phyloP scores from a whole-genome alignment of 2,329 filamentous ascomycete genomes.

The Colletotrichum neosansevieriae region DNA sequence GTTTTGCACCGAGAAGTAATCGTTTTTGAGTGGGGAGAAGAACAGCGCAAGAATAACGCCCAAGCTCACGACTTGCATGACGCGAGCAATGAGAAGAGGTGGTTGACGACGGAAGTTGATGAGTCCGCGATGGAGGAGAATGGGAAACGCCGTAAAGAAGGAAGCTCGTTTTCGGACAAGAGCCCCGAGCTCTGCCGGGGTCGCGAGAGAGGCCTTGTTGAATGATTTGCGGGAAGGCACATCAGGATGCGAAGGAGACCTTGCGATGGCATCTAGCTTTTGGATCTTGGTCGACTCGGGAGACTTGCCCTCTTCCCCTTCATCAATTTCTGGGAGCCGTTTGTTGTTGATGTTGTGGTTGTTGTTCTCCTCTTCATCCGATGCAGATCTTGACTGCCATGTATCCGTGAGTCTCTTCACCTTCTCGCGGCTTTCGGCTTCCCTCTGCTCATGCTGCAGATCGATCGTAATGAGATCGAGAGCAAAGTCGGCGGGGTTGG shows the following conservation, averaged over 20 bases:
- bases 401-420: conserved; percentile 71
- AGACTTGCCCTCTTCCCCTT: conserved; percentile 45
- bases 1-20: conserved; percentile 79
- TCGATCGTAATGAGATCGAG: conserved; percentile 83
- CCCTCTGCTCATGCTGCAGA: conserved; percentile 73
- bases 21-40: conserved; percentile 77
- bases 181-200: conserved; percentile 78
- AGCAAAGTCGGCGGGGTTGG: conserved; percentile 83
- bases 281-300: background rate
- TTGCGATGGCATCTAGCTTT: background rate
- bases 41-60: conserved; percentile 74
- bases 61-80: conserved; percentile 75
- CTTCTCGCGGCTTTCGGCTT: conserved; percentile 71
- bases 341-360: conserved; percentile 43
- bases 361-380: conserved; percentile 37
- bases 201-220: conserved; percentile 64
- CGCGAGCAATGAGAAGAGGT: conserved; percentile 71
- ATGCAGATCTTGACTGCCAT: conserved; percentile 58
- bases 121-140: conserved; percentile 74
- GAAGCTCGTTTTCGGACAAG: conserved; percentile 73
- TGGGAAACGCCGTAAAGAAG: conserved; percentile 72
- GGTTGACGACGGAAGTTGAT: conserved; percentile 79
- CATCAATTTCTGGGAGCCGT: conserved; percentile 43
- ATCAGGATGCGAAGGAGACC: conserved; percentile 27
- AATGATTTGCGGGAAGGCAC: conserved; percentile 54